Evolutionary conservation across 352 stramenopile species (phyloP), one percentile per base, ranked within the genome.

Genomic region (Phytophthora sojae): DNA sequence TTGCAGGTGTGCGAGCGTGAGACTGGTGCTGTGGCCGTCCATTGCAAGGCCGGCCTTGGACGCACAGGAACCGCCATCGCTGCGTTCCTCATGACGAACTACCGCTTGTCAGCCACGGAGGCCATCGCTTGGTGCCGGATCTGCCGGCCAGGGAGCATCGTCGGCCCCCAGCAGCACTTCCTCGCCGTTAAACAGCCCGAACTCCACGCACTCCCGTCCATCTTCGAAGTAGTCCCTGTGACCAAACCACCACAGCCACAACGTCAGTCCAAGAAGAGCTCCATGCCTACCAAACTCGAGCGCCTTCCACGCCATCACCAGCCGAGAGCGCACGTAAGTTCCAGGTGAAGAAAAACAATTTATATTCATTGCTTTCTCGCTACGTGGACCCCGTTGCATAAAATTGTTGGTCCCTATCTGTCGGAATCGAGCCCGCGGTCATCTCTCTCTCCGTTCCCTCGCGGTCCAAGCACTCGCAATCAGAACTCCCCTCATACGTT

Each of bases 21-120:
- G 49, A 63, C 54, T 19, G 90, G 94, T 23, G 95, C 92, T 21
- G 86, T 99, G 49, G 97, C 96, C 0, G 95, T 99, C n/a, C 97
- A 99, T 75, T 99, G 97, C 83, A 99, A 99, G 79, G 97, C 97
- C 17, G 97, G 97, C 8, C 79, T 99, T 6, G 97, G 97, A 11
- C 83, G 97, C 32, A 99, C 97, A 0, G 97, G 97, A 30, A 99
- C 96, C 3, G 95, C 92, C 62, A 99, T 99, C 49, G 97, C 93
- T 7, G 94, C 93, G 14, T 99, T 97, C 64, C 71, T 99, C 21
- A 99, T 99, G 89, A 98, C 99, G 74, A 92, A 98, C 57, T 97
- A 97, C 71, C 66, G 78, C 8, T 96, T 99, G 53, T 98, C 96
- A 1, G 97, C 97, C 4, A 76, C 71, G 0, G 96, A 99, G 82